Conservation (phyloP, 2,329 filamentous ascomycete species). For the Magnaporthiopsis rhizophila region DNA sequence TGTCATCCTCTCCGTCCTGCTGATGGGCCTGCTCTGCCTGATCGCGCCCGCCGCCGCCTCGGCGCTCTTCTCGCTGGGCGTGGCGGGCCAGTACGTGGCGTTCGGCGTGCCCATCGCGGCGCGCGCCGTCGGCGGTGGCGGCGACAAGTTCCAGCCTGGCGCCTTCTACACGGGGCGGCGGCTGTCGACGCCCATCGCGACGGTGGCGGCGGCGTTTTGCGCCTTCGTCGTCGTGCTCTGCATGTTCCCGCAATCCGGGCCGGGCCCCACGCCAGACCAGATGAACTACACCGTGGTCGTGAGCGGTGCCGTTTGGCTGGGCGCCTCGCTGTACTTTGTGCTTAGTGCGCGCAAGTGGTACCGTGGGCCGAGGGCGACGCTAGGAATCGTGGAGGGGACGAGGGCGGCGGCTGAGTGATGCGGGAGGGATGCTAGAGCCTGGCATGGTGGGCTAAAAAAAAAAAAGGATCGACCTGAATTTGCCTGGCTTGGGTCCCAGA, state of each 20-base stretch:
- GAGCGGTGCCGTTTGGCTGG: constrained; percentile 50
- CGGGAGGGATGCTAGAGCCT: no score
- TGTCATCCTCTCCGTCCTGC: constrained; percentile 37
- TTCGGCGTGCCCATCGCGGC: constrained; percentile 52
- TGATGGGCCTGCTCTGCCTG: constrained; percentile 49
- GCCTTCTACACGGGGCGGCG: constrained; percentile 50
- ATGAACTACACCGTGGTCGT: constrained; percentile 61
- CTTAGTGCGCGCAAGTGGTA: constrained; percentile 49
- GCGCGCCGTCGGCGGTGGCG: constrained; percentile 45
- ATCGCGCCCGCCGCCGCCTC: constrained; percentile 49
- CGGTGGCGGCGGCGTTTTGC: constrained; percentile 44
- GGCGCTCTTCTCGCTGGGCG: constrained; percentile 50
- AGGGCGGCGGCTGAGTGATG: not conserved
- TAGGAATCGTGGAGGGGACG: not conserved
- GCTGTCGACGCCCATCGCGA: constrained; percentile 41
- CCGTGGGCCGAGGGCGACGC: constrained; percentile 20
- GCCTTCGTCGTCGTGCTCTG: constrained; percentile 45
- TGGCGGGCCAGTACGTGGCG: constrained; percentile 53
- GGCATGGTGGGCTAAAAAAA: no score
- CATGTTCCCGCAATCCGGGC: constrained; percentile 51
- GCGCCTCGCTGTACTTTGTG: constrained; percentile 46
- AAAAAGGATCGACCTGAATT: no score
- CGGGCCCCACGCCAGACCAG: constrained; percentile 35
- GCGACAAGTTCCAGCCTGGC: constrained; percentile 43
- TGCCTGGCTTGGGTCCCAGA: no score